Evolutionary conservation across 176 grass and related monocot genomes (phyloP).

Genomic region (Hordeum marinum): DNA sequence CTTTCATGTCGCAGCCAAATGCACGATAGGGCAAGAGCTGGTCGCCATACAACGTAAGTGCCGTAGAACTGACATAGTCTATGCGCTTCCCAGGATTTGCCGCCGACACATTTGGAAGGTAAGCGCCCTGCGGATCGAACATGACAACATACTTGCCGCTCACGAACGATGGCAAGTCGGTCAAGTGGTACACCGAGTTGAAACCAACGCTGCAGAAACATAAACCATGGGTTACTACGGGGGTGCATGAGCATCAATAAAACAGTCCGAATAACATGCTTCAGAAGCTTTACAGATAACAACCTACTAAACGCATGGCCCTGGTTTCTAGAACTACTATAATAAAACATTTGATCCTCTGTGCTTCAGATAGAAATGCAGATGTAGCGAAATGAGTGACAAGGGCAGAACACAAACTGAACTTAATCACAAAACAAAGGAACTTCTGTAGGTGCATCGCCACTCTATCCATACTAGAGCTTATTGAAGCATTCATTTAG

Average conservation of each 20-base stretch:
- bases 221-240: not conserved
- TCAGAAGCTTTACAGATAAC: not conserved
- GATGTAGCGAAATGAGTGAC: not conserved
- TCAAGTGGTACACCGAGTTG: constrained; percentile 98
- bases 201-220: constrained; percentile 77
- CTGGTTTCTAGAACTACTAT: not conserved
- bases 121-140: constrained; percentile 92
- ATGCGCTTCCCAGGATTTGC: constrained; percentile 95
- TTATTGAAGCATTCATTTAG: not conserved
- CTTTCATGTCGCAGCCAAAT: constrained; percentile 89
- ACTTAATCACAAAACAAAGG: not conserved
- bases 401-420: not conserved
- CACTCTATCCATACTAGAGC: not conserved
- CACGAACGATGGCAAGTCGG: constrained; percentile 89
- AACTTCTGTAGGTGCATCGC: not conserved
- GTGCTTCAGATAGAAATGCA: not conserved
- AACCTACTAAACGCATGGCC: not conserved
- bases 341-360: not conserved
- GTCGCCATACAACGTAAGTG: constrained; percentile 60
- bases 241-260: not conserved
- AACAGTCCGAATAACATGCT: not conserved
- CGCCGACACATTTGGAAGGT: constrained; percentile 82
- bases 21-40: constrained; percentile 76
- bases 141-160: constrained; percentile 92
- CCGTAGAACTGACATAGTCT: constrained; percentile 83